Evolutionary conservation across 805 yeast species (phyloP), one percentile per base, ranked within the genome.

Genomic region (Millerozyma acaciae): DNA sequence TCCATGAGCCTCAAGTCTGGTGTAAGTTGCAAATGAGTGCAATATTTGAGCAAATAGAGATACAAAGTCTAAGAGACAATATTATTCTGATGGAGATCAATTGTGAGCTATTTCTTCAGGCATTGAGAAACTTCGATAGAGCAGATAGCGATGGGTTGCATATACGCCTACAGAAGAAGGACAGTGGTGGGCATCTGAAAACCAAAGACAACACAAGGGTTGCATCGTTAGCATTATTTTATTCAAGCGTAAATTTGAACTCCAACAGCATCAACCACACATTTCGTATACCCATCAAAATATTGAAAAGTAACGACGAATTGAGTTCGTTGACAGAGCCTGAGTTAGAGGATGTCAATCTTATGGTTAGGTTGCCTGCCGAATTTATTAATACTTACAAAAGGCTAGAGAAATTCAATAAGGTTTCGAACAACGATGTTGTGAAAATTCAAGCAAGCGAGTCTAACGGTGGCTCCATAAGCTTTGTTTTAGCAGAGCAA

Each of bases 1-100:
- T 68, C 27, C 60, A 50, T 23, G 82, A 78, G 37, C 85, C 87
- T 2, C 85, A 79, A 40, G 74, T 78, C 2, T 82, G 87, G 86
- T 71, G 82, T 43, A 75, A 73, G 38, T 47, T 81, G 9, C 61
- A 68, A 12, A 64, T 60, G 51, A 33, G 48, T 3, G 56, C 65
- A 9, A 50, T 77, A 23, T 73, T 80, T 61, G 65, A 64, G 42
- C 56, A 64, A 26, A 65, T 73, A 25, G 78, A 74, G 39, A 65
- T 78, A 21, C 69, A 64, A 32, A 73, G 82, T 28, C 44, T 68
- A 2, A 57, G 78, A 16, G 75, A 76, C 21, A 71, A 79, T 45
- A 62, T 68, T 13, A 72, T 83, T 14, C 67, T 72, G 37, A 53
- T 83, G 34, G 89, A 83, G 44, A 54, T 80, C 39, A 79, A 79